Evolutionary conservation across 208 protist genomes (phyloP), one percentile per base, ranked within the genome.

Genomic region (Crithidia mellificae): DNA sequence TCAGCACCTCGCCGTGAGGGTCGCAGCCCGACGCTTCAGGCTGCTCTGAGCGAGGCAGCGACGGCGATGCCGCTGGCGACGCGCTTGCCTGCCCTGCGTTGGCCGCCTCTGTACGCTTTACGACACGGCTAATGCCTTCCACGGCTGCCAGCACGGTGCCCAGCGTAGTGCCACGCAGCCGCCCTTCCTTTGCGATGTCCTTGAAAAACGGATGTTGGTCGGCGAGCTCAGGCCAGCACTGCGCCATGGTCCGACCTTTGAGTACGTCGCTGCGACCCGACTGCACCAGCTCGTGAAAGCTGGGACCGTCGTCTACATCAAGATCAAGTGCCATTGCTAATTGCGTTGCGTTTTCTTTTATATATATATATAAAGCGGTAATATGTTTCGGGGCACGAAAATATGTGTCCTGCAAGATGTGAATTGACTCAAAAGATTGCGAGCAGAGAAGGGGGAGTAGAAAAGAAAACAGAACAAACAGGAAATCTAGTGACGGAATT

Each of bases 151-250:
- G 55, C 12, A 87, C 74, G 19, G 64, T 39, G 3, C 75, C 78
- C 25, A 87, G 38, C 22, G 44, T 41, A 20, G 78, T 51, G 7
- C 80, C 88, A 20, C 83, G 80, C 46, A 44, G 50, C 20, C 66
- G 73, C 0, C 83, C 85, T 36, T 91, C 83, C 43, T 64, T 64
- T 0, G 80, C 73, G 24, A 91, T 77, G 59, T 91, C 88, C 24
- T 77, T 81, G 59, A 94, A 85, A 32, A 89, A 83, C 8, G 73
- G 62, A 51, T 94, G 73, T 44, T 68, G 67, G 24, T 83, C 71
- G 12, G 77, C 70, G 29, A 90, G 30, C 34, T 78, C 53, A 7
- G 49, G 15, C 83, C 85, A 90, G 41, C 77, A 77, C 29, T 57
- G 50, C 11, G 36, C 29, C 49, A 81, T 70, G 12, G 54, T 22